Evolutionary conservation across 768 basidiomycete species (phyloP).

Genomic region (Sistotremastrum niveocremeum): DNA sequence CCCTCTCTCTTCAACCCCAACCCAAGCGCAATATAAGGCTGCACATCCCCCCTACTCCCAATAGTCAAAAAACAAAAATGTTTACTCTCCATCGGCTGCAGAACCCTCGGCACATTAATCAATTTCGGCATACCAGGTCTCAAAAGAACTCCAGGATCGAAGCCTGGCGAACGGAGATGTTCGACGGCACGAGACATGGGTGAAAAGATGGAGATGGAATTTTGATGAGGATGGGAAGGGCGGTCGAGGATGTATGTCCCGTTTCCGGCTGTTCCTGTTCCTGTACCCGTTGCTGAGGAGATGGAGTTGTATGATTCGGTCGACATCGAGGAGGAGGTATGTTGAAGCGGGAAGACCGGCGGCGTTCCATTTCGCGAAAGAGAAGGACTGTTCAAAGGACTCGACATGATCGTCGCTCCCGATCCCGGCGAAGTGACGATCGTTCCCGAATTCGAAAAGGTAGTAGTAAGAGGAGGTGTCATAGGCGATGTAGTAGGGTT

Average conservation of each 20-base stretch:
- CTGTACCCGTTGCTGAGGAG: neutral
- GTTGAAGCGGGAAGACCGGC: slow-evolving; percentile 3
- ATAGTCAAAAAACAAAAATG: slow-evolving; percentile 56
- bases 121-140: neutral
- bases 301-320: slow-evolving; percentile 1
- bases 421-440: no score
- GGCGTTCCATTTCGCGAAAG: neutral
- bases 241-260: no score
- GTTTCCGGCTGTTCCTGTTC: no score
- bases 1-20: slow-evolving; percentile 27
- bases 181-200: slow-evolving; percentile 31
- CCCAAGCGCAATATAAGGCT: slow-evolving; percentile 35
- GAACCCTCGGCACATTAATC: slow-evolving; percentile 8
- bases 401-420: no score
- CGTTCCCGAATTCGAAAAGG: no score
- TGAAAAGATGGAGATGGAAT: slow-evolving; percentile 26
- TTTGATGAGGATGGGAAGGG: neutral
- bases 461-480: no score
- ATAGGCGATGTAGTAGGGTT: no score
- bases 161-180: slow-evolving; percentile 32
- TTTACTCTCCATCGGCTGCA: slow-evolving; percentile 14
- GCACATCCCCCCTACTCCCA: slow-evolving; percentile 43
- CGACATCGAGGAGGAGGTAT: slow-evolving; percentile 1
- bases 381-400: no score
- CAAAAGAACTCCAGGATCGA: slow-evolving; percentile 13